These are phyloP conservation scores for Gracilaria domingensis DNA, from an alignment of 23 red algal species.

Conservation along the genomic window DNA sequence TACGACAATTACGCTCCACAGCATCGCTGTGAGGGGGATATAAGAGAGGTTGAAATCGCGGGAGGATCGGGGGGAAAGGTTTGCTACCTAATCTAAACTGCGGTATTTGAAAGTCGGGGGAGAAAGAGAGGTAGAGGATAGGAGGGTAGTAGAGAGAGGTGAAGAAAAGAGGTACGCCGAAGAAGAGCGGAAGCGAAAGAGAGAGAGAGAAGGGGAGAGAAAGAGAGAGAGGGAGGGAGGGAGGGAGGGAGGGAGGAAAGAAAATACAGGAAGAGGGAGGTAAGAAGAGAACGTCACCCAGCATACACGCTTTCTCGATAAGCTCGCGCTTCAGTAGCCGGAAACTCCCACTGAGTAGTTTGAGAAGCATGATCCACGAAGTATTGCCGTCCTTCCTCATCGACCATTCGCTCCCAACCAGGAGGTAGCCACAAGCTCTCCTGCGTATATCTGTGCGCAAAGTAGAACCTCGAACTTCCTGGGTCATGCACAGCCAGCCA, in stretches of 20 bases:
- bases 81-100: slow-evolving; percentile 32
- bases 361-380: slow-evolving; percentile 63
- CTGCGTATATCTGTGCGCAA: slow-evolving; percentile 55
- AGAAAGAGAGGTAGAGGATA: background rate
- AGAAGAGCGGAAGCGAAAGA: background rate
- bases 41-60: background rate
- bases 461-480: slow-evolving; percentile 21
- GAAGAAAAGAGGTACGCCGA: no score
- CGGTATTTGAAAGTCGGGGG: background rate
- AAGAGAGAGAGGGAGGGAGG: background rate
- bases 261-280: background rate
- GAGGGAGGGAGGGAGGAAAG: background rate
- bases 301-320: slow-evolving; percentile 60
- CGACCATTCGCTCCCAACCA: slow-evolving; percentile 51
- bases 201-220: background rate
- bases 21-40: background rate
- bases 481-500: slow-evolving; percentile 49
- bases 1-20: slow-evolving; percentile 33
- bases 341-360: slow-evolving; percentile 62
- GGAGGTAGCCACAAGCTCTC: slow-evolving; percentile 73
- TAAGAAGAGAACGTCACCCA: slow-evolving; percentile 15
- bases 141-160: background rate
- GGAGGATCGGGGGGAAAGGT: background rate
- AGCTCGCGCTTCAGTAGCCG: slow-evolving; percentile 39
- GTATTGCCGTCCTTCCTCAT: slow-evolving; percentile 53